Conservation (phyloP, 2,329 filamentous ascomycete genomes). For the Neofusicoccum sp. region DNA sequence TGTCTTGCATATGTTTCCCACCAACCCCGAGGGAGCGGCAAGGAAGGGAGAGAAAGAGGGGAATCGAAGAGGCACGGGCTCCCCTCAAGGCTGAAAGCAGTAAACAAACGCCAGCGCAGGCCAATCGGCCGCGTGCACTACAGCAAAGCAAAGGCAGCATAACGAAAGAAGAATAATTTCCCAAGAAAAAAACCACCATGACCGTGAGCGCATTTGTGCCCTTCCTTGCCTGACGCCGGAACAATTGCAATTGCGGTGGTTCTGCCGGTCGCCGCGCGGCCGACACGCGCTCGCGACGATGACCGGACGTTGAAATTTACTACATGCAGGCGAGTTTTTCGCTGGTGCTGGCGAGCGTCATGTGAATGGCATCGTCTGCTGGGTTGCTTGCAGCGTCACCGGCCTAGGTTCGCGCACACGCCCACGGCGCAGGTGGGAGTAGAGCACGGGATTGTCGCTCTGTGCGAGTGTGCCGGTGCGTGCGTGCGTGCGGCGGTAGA, state of each 20-base stretch:
- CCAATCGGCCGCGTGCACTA: no score
- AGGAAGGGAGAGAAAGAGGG: not conserved
- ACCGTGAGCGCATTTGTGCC: no score
- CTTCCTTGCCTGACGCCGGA: no score
- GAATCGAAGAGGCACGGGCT: not conserved
- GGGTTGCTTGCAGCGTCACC: constrained; percentile 27
- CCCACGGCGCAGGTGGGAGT: constrained; percentile 16
- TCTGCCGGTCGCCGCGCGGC: not conserved
- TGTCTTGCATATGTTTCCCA: not conserved
- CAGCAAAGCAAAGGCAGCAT: no score
- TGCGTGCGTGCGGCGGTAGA: not conserved
- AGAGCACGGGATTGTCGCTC: constrained; percentile 22
- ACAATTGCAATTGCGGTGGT: not conserved
- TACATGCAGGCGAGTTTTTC: constrained; percentile 40
- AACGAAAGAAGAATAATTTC: no score
- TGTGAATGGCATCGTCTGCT: constrained; percentile 43
- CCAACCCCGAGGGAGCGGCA: not conserved
- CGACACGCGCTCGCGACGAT: constrained; percentile 3
- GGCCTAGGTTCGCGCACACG: constrained; percentile 15
- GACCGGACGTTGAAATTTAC: constrained; percentile 44
- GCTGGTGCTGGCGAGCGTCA: constrained; percentile 34
- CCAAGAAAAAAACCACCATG: no score
- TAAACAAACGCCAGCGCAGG: not conserved
- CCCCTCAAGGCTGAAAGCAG: no score
- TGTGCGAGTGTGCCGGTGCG: constrained; percentile 15